phyloP scores from a whole-genome alignment of 345 rosid species.

The Pistacia vera region DNA sequence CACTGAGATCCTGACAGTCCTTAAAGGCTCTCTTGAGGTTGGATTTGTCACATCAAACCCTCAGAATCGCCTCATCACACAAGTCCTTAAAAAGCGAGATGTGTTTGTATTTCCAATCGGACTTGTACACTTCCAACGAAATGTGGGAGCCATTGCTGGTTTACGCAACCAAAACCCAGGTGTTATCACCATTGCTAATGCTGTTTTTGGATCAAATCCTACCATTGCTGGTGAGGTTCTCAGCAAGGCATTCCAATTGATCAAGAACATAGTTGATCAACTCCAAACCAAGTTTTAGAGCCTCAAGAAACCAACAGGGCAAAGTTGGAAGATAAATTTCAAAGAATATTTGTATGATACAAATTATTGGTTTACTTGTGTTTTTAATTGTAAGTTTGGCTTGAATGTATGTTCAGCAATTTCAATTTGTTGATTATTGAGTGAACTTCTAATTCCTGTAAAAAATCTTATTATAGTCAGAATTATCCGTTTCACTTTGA shows the following conservation, averaged over 20 bases:
- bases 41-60: conserved; percentile 14
- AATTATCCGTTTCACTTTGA: too few species aligned
- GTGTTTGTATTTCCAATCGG: conserved; percentile 19
- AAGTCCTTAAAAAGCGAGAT: conserved; percentile 1
- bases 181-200: conserved; percentile 5
- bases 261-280: not conserved
- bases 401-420: too few species aligned
- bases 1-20: conserved; percentile 9
- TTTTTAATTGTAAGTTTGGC: too few species aligned
- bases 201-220: conserved; percentile 21
- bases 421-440: too few species aligned
- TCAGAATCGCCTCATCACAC: conserved; percentile 1
- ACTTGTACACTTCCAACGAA: conserved; percentile 14
- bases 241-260: conserved; percentile 20
- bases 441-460: too few species aligned
- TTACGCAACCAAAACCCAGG: conserved; percentile 19
- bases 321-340: too few species aligned
- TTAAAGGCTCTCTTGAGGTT: conserved; percentile 8
- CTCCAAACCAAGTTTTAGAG: too few species aligned
- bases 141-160: conserved; percentile 14
- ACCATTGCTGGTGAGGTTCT: conserved; percentile 12
- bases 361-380: too few species aligned
- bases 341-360: too few species aligned
- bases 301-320: too few species aligned
- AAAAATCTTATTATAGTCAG: too few species aligned